Evolutionary conservation across 768 basidiomycete species (phyloP), one percentile per base, ranked within the genome.

Genomic region (Xerocomellus intermedius): DNA sequence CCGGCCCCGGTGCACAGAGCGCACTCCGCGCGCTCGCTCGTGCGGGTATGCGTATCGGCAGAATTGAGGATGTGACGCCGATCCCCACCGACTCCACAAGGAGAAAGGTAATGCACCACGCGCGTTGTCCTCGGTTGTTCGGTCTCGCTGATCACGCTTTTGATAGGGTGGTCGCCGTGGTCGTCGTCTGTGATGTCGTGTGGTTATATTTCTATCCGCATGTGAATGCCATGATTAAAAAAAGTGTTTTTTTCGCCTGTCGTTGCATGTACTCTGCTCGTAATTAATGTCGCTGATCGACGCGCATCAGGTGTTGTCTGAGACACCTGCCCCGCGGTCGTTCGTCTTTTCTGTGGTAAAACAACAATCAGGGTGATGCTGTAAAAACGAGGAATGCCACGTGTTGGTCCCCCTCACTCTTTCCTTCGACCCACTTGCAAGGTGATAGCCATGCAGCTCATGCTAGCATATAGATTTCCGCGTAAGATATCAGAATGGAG

Each of bases 51-150:
- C 81, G 89, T 62, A 98, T 99, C 64, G 97, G 97, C 54, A 83
- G 97, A 62, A 98, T 99, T 66, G 96, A 98, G 78, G 96, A 99
- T 67, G 95, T 98, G 48, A 98, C 96, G 38, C 96, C 96, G 60
- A 85, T 96, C 56, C 97, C 97, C 49, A 95, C 95, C 44, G 97
- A 99, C 74, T 94, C 88, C 56, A 99, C 97, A 64, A 83, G 97
- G 69, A 85, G 95, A 76, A 99, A 99, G 90, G 92, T 93, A 57
- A 60, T 77, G 72, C 39, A 6, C 28, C 26, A 35, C 36, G 21
- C 10, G 12, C 2, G 0, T 37, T 41, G 12, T 42, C 22, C 12
- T 42, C 16, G 24, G 26, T 36, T 37, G 8, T n/a, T 37, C 4
- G n/a, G 58, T 48, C 38, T 2, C 28, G 22, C 52, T 55, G 14